phyloP scores from a whole-genome alignment of 805 yeast genomes.

The Hanseniaspora lachancei region DNA sequence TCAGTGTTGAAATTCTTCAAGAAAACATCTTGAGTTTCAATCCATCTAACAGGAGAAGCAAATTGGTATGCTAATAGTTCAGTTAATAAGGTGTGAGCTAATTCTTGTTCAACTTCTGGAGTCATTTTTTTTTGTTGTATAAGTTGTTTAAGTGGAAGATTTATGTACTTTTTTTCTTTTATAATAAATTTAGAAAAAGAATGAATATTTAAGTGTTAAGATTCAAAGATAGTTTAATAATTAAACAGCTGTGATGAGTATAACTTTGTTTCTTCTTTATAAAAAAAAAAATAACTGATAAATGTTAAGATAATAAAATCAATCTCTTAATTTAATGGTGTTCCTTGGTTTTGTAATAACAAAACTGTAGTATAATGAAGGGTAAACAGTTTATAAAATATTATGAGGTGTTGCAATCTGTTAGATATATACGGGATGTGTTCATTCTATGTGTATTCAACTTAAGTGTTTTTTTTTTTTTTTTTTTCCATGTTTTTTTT shows the following conservation, averaged over 20 bases:
- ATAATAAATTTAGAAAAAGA: background rate
- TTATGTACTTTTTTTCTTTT: constrained; percentile 7
- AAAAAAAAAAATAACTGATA: too few relatives aligned
- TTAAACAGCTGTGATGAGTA: too few relatives aligned
- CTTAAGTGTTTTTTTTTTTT: background rate
- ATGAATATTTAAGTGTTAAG: background rate
- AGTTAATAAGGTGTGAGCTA: constrained; percentile 85
- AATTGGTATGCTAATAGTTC: constrained; percentile 97
- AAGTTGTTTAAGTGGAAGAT: background rate
- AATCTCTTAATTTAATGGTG: too few relatives aligned
- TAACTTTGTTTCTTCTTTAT: too few relatives aligned
- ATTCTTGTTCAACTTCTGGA: constrained; percentile 95
- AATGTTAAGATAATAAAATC: too few relatives aligned
- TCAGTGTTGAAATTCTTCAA: constrained; percentile 89
- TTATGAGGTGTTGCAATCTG: too few relatives aligned
- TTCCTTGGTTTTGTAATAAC: too few relatives aligned
- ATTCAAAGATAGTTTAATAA: background rate
- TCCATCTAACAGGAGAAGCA: constrained; percentile 99
- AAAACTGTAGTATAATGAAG: too few relatives aligned
- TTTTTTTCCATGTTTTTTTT: too few relatives aligned
- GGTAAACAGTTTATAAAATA: too few relatives aligned
- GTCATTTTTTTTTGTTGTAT: constrained; percentile 28
- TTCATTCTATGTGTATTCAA: too few relatives aligned
- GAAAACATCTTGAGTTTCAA: constrained; percentile 97
- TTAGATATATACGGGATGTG: too few relatives aligned